Evolutionary conservation across 179 eudicot species (phyloP).

Genomic region (Camellia oleifera): DNA sequence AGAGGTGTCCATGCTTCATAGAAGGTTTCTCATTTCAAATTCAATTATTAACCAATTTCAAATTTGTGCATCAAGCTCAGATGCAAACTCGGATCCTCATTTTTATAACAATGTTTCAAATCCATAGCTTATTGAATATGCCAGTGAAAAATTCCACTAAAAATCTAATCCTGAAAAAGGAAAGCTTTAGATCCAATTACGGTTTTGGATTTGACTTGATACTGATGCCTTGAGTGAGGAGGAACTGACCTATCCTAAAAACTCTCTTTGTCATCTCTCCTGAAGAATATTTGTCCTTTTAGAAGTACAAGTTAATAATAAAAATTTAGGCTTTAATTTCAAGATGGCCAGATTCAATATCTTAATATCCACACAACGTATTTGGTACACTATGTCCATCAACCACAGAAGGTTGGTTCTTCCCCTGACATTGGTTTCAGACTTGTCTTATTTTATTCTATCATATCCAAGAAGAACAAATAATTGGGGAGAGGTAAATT

Average conservation of each 20-base stretch:
- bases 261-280: background rate
- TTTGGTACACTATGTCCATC: background rate
- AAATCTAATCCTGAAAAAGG: no score
- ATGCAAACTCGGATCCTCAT: no score
- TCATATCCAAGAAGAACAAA: no score
- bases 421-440: background rate
- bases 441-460: background rate
- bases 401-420: background rate
- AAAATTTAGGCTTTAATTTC: background rate
- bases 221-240: background rate
- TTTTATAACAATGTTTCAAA: no score
- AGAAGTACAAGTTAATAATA: background rate
- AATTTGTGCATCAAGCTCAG: background rate
- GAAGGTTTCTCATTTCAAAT: background rate
- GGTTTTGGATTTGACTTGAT: no score
- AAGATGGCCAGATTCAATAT: background rate
- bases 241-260: background rate
- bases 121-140: background rate
- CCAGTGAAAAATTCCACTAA: background rate
- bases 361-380: background rate
- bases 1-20: no score
- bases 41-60: background rate
- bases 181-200: no score
- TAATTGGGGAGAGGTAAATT: background rate
- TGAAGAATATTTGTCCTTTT: background rate